Conservation (phyloP, 2,329 filamentous ascomycete genomes). For the Fusarium buxicola region DNA sequence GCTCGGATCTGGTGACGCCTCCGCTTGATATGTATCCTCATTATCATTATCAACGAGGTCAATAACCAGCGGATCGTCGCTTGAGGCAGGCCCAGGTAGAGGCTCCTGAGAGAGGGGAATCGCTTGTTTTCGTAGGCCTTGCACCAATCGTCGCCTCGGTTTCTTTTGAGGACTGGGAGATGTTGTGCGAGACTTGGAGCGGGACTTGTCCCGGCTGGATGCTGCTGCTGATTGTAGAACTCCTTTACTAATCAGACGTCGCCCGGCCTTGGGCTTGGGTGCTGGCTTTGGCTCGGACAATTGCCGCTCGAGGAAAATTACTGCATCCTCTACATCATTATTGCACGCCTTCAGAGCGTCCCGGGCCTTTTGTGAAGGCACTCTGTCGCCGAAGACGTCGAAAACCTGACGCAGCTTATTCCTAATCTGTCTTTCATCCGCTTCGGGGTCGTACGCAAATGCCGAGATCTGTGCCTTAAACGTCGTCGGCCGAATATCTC, state of each 20-base stretch:
- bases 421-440: constrained; percentile 52
- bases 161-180: constrained; percentile 49
- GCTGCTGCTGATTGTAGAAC: constrained; percentile 38
- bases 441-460: constrained; percentile 62
- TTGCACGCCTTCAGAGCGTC: constrained; percentile 49
- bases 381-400: constrained; percentile 49
- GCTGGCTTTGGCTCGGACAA: constrained; percentile 16
- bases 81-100: constrained; percentile 45
- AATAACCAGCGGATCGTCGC: constrained; percentile 51
- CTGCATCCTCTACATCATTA: constrained; percentile 53
- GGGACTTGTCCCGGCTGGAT: constrained; percentile 22
- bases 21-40: constrained; percentile 56
- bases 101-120: constrained; percentile 40
- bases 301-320: constrained; percentile 47
- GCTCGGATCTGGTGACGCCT: constrained; percentile 45
- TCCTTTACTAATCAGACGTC: constrained; percentile 50
- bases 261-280: constrained; percentile 40
- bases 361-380: constrained; percentile 48
- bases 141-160: constrained; percentile 51
- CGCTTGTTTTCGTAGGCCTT: constrained; percentile 49
- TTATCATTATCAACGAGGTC: constrained; percentile 55
- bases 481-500: constrained; percentile 71
- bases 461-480: constrained; percentile 57
- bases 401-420: constrained; percentile 53
- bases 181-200: constrained; percentile 30